phyloP scores from a whole-genome alignment of 148 eudicot genomes.

The Rhododendron vialii region DNA sequence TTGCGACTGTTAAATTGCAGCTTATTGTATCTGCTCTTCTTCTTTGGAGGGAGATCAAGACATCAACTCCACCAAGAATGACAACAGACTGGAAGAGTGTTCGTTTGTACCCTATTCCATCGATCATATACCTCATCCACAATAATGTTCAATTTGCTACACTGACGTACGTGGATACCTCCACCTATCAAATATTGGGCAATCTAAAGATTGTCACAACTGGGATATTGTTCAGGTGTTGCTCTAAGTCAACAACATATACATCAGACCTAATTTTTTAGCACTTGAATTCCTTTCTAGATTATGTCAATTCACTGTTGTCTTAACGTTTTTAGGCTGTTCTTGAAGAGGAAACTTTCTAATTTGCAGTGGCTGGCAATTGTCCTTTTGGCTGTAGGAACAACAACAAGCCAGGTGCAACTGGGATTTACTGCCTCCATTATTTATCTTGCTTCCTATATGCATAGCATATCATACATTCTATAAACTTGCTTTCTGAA shows the following conservation, averaged over 20 bases:
- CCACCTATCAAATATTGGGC: slow-evolving; percentile 96
- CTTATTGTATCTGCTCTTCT: slow-evolving; percentile 66
- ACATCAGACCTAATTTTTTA: background rate
- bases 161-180: slow-evolving; percentile 87
- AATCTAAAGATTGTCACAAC: slow-evolving; percentile 97
- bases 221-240: slow-evolving; percentile 82
- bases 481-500: background rate
- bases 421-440: background rate
- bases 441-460: background rate
- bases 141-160: slow-evolving; percentile 99
- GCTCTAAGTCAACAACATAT: background rate
- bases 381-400: slow-evolving; percentile 82
- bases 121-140: slow-evolving; percentile 87
- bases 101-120: slow-evolving; percentile 89
- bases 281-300: background rate
- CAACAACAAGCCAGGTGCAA: slow-evolving; percentile 96
- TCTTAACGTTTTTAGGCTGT: slow-evolving; percentile 44
- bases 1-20: slow-evolving; percentile 22
- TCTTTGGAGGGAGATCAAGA: slow-evolving; percentile 70
- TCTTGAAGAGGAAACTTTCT: slow-evolving; percentile 78
- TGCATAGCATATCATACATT: background rate
- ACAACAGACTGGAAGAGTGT: slow-evolving; percentile 89
- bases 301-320: background rate
- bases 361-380: slow-evolving; percentile 98
- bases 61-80: slow-evolving; percentile 71